Percentiles rank a stretch among this genome's conserved stretches.
Conservation (phyloP, 1,284 basidiomycete species). For the Puccinia triticina region DNA sequence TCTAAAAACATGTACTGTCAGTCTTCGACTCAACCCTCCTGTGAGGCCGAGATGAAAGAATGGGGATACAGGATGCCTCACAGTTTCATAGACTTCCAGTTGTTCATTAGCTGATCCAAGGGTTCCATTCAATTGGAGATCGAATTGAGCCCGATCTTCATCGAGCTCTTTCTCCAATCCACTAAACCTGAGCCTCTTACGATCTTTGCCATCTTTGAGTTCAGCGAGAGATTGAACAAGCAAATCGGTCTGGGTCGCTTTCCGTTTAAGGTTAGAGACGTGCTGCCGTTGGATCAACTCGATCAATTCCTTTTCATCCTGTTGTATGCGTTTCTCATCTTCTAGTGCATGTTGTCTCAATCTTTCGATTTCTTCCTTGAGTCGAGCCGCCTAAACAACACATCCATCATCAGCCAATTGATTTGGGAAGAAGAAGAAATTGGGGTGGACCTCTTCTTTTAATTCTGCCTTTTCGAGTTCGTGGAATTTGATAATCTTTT, state of each 20-base stretch:
- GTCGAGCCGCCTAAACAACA: conserved; percentile 27
- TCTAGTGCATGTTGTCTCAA: conserved; percentile 28
- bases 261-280: conserved; percentile 29
- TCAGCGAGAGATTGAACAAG: conserved; percentile 35
- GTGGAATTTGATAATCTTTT: conserved; percentile 42
- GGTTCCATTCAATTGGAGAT: background rate
- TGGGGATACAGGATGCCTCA: background rate
- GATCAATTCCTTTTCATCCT: conserved; percentile 43
- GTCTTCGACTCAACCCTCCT: background rate
- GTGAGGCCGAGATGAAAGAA: background rate
- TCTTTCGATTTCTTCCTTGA: conserved; percentile 46
- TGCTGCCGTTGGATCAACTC: conserved; percentile 37
- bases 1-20: background rate
- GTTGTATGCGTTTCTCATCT: conserved; percentile 24
- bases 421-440: background rate
- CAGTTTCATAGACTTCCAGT: conserved; percentile 33
- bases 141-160: conserved; percentile 2
- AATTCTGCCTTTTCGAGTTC: conserved; percentile 46
- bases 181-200: conserved; percentile 28
- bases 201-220: conserved; percentile 42
- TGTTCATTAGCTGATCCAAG: conserved; percentile 25
- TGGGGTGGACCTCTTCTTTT: conserved; percentile 37
- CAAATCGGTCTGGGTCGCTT: conserved; percentile 25
- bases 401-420: background rate
- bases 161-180: conserved; percentile 37